Evolutionary conservation across 129 eudicot species (phyloP).

Genomic region (Centrapalus pauciflorus): DNA sequence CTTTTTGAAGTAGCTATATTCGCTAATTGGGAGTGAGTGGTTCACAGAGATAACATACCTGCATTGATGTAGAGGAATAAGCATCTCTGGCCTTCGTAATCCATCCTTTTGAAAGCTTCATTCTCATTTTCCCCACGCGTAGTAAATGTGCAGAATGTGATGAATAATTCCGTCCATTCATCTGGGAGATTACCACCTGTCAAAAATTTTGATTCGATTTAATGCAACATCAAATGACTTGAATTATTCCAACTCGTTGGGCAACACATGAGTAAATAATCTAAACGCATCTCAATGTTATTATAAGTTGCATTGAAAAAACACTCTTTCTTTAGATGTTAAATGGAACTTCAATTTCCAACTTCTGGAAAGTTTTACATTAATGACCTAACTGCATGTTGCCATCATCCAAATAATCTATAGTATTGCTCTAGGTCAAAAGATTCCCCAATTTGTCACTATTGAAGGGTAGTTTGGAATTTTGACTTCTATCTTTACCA

Average conservation of each 20-base stretch:
- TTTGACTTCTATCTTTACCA: neutral
- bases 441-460: constrained; percentile 7
- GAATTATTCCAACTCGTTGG: neutral
- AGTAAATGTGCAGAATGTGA: constrained; percentile 73
- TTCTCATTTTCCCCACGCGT: constrained; percentile 80
- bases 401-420: neutral
- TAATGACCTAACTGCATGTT: neutral
- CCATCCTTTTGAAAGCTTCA: constrained; percentile 95
- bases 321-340: neutral
- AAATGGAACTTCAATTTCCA: neutral
- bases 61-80: constrained; percentile 86
- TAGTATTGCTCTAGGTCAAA: neutral
- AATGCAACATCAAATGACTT: neutral
- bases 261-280: neutral
- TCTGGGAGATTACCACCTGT: constrained; percentile 91
- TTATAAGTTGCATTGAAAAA: neutral
- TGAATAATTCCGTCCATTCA: constrained; percentile 91
- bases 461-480: constrained; percentile 2
- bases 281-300: neutral
- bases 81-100: constrained; percentile 89
- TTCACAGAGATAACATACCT: too few relatives aligned
- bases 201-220: constrained; percentile 1
- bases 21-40: too few relatives aligned
- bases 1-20: neutral
- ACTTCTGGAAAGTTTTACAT: neutral